Percentiles rank a stretch among this genome's conserved stretches.
Evolutionary conservation across 495 filamentous ascomycete genomes (phyloP).

Genomic region (Lepidopterella palustris): DNA sequence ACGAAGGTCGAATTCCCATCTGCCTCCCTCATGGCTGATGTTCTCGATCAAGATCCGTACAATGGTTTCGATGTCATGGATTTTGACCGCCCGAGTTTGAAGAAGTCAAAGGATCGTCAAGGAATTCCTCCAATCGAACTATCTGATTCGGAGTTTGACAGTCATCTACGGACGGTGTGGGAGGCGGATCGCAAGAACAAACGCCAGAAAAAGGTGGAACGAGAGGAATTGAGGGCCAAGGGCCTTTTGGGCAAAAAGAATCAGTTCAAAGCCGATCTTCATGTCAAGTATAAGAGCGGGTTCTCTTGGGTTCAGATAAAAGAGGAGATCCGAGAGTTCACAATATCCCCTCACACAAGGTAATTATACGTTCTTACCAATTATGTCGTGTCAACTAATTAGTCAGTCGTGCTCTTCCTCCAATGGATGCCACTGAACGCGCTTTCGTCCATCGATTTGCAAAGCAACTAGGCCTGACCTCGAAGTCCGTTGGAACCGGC

Average conservation of each 20-base stretch:
- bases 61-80: slow-evolving; percentile 80
- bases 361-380: slow-evolving; percentile 37
- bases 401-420: slow-evolving; percentile 66
- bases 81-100: slow-evolving; percentile 57
- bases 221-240: slow-evolving; percentile 68
- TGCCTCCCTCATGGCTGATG: slow-evolving; percentile 59
- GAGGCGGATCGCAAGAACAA: slow-evolving; percentile 78
- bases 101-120: slow-evolving; percentile 52
- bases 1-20: slow-evolving; percentile 44
- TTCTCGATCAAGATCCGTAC: slow-evolving; percentile 54
- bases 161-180: slow-evolving; percentile 55
- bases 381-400: neutral
- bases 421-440: slow-evolving; percentile 72
- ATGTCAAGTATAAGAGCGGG: slow-evolving; percentile 63
- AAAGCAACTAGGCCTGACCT: slow-evolving; percentile 64
- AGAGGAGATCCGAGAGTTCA: slow-evolving; percentile 62
- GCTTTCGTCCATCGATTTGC: slow-evolving; percentile 73
- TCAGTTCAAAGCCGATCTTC: slow-evolving; percentile 56
- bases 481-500: slow-evolving; percentile 72
- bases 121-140: slow-evolving; percentile 46
- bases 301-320: slow-evolving; percentile 67
- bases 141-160: slow-evolving; percentile 70
- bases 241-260: slow-evolving; percentile 67
- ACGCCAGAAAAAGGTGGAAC: slow-evolving; percentile 65
- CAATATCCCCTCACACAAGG: slow-evolving; percentile 58